A percentile compares a stretch with the other conserved stretches of the same genome.
Evolutionary conservation across 202 grass and related monocot genomes (phyloP).

Genomic region (Schoenoplectus triqueter): DNA sequence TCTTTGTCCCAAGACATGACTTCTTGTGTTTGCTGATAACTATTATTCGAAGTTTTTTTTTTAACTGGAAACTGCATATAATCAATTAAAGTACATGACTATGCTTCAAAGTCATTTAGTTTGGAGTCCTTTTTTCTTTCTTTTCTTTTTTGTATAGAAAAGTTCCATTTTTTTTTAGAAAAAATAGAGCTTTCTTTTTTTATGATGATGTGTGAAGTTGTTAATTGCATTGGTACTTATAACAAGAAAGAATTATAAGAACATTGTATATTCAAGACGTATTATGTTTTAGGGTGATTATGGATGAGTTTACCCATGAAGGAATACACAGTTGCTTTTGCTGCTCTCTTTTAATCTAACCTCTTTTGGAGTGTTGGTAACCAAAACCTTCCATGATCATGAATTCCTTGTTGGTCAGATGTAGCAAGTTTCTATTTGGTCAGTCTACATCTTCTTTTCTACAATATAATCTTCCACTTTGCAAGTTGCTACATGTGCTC

Average conservation of each 20-base stretch:
- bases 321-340: not conserved
- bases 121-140: not conserved
- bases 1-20: not conserved
- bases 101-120: conserved; percentile 7
- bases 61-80: not conserved
- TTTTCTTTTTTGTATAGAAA: too few species aligned
- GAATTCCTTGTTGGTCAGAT: not conserved
- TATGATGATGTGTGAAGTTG: not conserved
- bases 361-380: not conserved
- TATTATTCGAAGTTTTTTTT: not conserved
- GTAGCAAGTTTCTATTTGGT: not conserved
- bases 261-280: not conserved
- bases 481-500: not conserved
- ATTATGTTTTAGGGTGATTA: not conserved
- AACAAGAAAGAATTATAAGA: not conserved
- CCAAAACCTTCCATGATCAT: not conserved
- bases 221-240: not conserved
- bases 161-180: too few species aligned
- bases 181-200: not conserved
- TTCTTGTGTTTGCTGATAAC: not conserved
- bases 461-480: not conserved
- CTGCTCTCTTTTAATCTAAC: not conserved
- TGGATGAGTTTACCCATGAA: not conserved
- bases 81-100: not conserved
- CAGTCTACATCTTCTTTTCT: not conserved